Percentiles rank a stretch among this genome's conserved stretches.
phyloP scores from a whole-genome alignment of 805 yeast genomes.

The Yamadazyma ubonensis region DNA sequence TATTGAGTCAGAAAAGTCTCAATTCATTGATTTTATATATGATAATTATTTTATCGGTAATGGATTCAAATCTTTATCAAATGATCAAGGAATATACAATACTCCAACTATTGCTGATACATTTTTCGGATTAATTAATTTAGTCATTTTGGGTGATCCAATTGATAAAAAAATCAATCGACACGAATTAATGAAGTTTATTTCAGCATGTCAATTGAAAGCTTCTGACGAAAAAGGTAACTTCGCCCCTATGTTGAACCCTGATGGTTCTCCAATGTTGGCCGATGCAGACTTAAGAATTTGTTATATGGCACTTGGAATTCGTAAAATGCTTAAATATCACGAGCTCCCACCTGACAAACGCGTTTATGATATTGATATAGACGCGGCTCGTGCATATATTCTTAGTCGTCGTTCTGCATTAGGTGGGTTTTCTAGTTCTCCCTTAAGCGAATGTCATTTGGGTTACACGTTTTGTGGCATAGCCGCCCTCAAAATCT shows the following conservation, averaged over 20 bases:
- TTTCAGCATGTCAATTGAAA: slow-evolving; percentile 55
- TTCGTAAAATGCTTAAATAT: slow-evolving; percentile 50
- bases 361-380: slow-evolving; percentile 41
- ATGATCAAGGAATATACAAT: slow-evolving; percentile 42
- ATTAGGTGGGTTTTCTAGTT: slow-evolving; percentile 74
- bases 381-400: slow-evolving; percentile 36
- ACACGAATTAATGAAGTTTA: slow-evolving; percentile 55
- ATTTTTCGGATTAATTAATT: slow-evolving; percentile 63
- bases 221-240: slow-evolving; percentile 32
- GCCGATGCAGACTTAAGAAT: slow-evolving; percentile 76
- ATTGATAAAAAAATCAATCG: slow-evolving; percentile 30
- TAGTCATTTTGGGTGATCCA: slow-evolving; percentile 51
- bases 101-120: slow-evolving; percentile 72
- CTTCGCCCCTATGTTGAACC: slow-evolving; percentile 32
- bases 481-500: slow-evolving; percentile 54
- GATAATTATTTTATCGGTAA: slow-evolving; percentile 36
- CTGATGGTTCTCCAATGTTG: slow-evolving; percentile 24
- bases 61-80: slow-evolving; percentile 60
- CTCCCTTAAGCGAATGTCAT: slow-evolving; percentile 62
- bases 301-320: slow-evolving; percentile 69
- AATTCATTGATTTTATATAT: slow-evolving; percentile 43
- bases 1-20: slow-evolving; percentile 11
- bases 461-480: slow-evolving; percentile 89
- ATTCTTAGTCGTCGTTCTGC: slow-evolving; percentile 28
- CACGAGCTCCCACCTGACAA: slow-evolving; percentile 15